Conservation (phyloP, 371 early-diverging fungal species). For the Mucor racemosus region DNA sequence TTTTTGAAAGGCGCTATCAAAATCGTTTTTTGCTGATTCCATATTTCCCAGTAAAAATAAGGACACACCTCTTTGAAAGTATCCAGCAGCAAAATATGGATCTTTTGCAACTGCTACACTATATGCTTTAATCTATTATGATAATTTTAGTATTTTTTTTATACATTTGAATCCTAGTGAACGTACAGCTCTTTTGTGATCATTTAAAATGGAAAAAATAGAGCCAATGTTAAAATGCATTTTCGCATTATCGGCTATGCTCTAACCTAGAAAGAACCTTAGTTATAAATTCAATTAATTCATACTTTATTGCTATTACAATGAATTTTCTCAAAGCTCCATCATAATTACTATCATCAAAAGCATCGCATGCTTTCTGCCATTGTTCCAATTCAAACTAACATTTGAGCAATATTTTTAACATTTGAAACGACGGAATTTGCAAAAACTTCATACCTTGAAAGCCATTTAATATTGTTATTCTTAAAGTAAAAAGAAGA, state of each 20-base stretch:
- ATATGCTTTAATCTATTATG: conserved; percentile 70
- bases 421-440: background rate
- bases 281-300: background rate
- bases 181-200: conserved; percentile 83
- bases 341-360: conserved; percentile 44
- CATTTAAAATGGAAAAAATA: conserved; percentile 70
- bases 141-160: background rate
- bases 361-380: conserved; percentile 47
- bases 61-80: conserved; percentile 89
- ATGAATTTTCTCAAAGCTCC: conserved; percentile 40
- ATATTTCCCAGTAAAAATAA: conserved; percentile 65
- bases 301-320: conserved; percentile 22
- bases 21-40: conserved; percentile 72
- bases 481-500: background rate
- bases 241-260: conserved; percentile 88
- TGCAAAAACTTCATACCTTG: background rate
- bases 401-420: background rate
- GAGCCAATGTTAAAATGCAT: conserved; percentile 94
- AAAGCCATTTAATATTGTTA: background rate
- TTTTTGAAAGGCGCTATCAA: conserved; percentile 55
- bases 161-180: too few relatives aligned
- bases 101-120: conserved; percentile 75
- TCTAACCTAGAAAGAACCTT: background rate
- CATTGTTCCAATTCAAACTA: conserved; percentile 55
- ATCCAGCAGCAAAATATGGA: conserved; percentile 87